These are phyloP conservation scores for Kodamaea leandrae DNA, from an alignment of 805 yeast genomes.

Conservation along the genomic window DNA sequence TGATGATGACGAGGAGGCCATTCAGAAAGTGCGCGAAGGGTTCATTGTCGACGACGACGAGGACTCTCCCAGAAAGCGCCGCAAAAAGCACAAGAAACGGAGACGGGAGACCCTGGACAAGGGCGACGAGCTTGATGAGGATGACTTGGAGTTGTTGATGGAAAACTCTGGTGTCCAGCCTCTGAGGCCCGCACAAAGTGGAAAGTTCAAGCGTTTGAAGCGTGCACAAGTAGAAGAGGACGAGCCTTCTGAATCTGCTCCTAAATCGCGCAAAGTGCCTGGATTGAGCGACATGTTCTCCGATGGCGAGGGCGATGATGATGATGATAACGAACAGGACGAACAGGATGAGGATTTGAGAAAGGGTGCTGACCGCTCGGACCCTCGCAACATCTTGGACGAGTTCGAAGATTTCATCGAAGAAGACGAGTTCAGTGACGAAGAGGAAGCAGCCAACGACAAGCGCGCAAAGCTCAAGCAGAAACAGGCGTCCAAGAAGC, in stretches of 20 bases:
- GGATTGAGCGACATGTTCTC: constrained; percentile 70
- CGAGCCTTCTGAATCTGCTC: constrained; percentile 22
- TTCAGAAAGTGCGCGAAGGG: constrained; percentile 79
- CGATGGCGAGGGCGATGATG: constrained; percentile 44
- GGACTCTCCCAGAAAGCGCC: constrained; percentile 20
- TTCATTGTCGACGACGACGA: constrained; percentile 88
- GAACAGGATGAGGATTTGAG: constrained; percentile 27
- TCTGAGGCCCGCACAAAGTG: constrained; percentile 28
- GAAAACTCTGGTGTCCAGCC: constrained; percentile 84
- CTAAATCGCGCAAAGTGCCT: constrained; percentile 16
- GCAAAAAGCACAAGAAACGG: constrained; percentile 42
- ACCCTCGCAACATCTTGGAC: constrained; percentile 50
- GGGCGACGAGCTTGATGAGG: constrained; percentile 83
- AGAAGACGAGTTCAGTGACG: constrained; percentile 93
- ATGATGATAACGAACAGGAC: constrained; percentile 24
- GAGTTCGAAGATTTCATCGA: constrained; percentile 97
- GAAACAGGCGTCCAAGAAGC: constrained; percentile 30
- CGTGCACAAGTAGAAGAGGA: constrained; percentile 51
- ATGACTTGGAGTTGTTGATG: constrained; percentile 86
- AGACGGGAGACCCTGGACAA: constrained; percentile 36
- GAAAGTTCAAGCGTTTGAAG: constrained; percentile 77
- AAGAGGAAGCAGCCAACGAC: constrained; percentile 52
- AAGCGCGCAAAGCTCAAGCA: constrained; percentile 30
- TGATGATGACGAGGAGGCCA: constrained; percentile 84
- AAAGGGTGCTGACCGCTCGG: constrained; percentile 10